A percentile compares a stretch with the other conserved stretches of the same genome.
Conservation (phyloP, 2,329 filamentous ascomycete genomes). For the Chalaropsis ovoidea region DNA sequence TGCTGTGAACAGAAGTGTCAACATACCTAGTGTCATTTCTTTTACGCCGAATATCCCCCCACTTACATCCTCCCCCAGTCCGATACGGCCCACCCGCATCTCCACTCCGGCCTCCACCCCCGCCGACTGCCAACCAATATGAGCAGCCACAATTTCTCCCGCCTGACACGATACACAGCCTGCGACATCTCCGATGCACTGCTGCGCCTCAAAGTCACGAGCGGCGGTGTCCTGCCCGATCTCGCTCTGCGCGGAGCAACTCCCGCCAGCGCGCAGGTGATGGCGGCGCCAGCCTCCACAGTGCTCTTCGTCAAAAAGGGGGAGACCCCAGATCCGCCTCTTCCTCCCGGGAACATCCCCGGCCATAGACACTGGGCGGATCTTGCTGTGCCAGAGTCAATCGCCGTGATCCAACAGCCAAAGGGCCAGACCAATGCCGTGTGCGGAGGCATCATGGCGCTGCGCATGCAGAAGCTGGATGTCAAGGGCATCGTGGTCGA, state of each 20-base stretch:
- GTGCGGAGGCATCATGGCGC: slow-evolving; percentile 67
- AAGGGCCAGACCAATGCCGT: slow-evolving; percentile 56
- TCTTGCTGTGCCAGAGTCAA: slow-evolving; percentile 46
- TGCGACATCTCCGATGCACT: slow-evolving; percentile 63
- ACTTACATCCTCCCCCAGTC: no score
- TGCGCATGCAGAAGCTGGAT: slow-evolving; percentile 53
- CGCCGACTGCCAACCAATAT: not conserved
- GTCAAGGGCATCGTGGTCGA: slow-evolving; percentile 55
- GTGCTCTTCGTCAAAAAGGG: slow-evolving; percentile 54
- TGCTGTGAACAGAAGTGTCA: no score
- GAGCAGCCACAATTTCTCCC: not conserved
- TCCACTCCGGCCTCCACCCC: not conserved
- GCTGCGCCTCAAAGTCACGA: slow-evolving; percentile 55
- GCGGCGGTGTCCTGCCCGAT: slow-evolving; percentile 58
- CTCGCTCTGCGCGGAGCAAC: slow-evolving; percentile 32
- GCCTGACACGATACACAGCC: slow-evolving; percentile 36
- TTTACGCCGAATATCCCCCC: no score
- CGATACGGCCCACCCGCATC: no score
- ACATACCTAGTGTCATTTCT: no score
- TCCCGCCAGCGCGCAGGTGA: not conserved
- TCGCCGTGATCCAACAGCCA: slow-evolving; percentile 59
- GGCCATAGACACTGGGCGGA: slow-evolving; percentile 59
- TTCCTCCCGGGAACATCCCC: slow-evolving; percentile 42
- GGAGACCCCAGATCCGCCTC: slow-evolving; percentile 29
- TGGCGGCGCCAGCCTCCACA: slow-evolving; percentile 46